These are phyloP conservation scores for Boletus patriciae DNA, from an alignment of 768 basidiomycete genomes.

Conservation along the genomic window DNA sequence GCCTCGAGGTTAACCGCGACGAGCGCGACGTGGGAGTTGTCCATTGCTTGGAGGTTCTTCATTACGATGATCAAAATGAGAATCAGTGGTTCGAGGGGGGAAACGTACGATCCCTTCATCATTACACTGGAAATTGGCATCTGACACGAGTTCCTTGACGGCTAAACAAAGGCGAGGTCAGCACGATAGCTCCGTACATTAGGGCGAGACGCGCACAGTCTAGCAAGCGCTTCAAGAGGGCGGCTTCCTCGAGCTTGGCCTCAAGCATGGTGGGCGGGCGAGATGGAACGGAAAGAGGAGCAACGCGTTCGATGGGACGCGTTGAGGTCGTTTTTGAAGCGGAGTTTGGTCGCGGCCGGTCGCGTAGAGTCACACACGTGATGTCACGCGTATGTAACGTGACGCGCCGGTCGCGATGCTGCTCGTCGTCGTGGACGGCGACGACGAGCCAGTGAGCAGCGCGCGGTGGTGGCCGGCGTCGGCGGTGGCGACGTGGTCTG, in stretches of 20 bases:
- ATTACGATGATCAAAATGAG: background rate
- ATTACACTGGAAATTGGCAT: conserved; percentile 96
- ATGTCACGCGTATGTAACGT: conserved; percentile 27
- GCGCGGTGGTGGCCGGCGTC: background rate
- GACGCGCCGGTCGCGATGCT: conserved; percentile 5
- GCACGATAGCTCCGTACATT: background rate
- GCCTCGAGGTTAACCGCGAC: conserved; percentile 83
- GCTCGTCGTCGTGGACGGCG: background rate
- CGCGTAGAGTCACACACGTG: conserved; percentile 31
- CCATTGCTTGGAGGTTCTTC: conserved; percentile 94
- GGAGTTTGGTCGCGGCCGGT: conserved; percentile 33
- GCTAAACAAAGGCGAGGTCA: conserved; percentile 47
- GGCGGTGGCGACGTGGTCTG: background rate
- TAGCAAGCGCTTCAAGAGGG: conserved; percentile 86
- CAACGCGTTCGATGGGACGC: conserved; percentile 31
- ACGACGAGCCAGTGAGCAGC: background rate
- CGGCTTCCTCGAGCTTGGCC: conserved; percentile 87
- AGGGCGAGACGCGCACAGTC: conserved; percentile 62
- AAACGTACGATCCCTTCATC: conserved; percentile 85
- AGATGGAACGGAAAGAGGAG: conserved; percentile 1
- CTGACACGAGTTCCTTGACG: conserved; percentile 95
- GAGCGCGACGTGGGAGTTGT: conserved; percentile 98
- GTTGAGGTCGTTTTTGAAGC: conserved; percentile 33
- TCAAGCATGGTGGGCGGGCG: conserved; percentile 63
- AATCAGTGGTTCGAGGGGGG: background rate